Evolutionary conservation across 108 stramenopile genomes (phyloP).

Genomic region (Seminavis robusta): DNA sequence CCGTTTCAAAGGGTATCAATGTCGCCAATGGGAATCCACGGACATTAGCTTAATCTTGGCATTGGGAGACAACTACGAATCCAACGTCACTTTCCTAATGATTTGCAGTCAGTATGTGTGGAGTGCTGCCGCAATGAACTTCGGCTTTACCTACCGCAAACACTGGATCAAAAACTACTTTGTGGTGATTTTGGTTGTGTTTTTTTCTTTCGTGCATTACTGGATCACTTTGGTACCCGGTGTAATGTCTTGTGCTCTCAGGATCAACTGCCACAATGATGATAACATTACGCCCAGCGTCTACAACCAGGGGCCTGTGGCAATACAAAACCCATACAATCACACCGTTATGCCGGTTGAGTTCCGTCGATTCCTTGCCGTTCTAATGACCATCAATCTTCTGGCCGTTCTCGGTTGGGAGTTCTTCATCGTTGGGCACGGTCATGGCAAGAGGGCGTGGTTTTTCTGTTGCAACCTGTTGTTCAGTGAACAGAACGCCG

Average conservation of each 20-base stretch:
- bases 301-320: constrained; percentile 7
- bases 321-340: constrained; percentile 46
- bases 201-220: constrained; percentile 29
- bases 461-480: no score
- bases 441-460: no score
- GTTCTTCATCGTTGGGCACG: constrained; percentile 52
- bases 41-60: constrained; percentile 30
- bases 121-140: constrained; percentile 51
- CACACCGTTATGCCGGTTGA: constrained; percentile 61
- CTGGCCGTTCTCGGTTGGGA: constrained; percentile 42
- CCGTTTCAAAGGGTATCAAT: no score
- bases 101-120: constrained; percentile 55
- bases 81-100: constrained; percentile 52
- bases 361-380: constrained; percentile 38
- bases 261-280: constrained; percentile 59
- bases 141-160: constrained; percentile 44
- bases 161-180: constrained; percentile 43
- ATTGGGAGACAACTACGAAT: constrained; percentile 60
- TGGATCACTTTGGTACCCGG: constrained; percentile 25
- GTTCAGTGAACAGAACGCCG: no score
- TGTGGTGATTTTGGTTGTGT: constrained; percentile 29
- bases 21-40: constrained; percentile 49
- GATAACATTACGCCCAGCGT: constrained; percentile 21
- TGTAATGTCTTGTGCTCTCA: constrained; percentile 44
- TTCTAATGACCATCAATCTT: constrained; percentile 46